phyloP scores from a whole-genome alignment of 495 filamentous ascomycete species.

The Lasiosphaeriaceae sp. region DNA sequence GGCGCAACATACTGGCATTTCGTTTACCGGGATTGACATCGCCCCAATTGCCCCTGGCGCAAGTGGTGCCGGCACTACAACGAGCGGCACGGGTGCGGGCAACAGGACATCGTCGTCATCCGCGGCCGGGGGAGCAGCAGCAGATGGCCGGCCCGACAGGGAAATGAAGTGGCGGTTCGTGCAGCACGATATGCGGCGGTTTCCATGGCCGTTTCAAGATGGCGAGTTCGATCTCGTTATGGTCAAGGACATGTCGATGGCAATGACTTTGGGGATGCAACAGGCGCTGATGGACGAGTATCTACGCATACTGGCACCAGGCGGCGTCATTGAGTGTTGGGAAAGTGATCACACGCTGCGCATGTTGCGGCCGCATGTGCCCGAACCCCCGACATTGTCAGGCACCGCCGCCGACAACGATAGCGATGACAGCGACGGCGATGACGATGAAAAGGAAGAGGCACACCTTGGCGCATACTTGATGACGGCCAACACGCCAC shows the following conservation, averaged over 20 bases:
- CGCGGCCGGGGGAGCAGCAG: conserved; percentile 1
- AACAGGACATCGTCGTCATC: conserved; percentile 10
- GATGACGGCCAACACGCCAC: conserved; percentile 78
- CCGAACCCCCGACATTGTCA: conserved; percentile 44
- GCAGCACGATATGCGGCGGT: conserved; percentile 74
- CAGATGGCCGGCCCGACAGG: conserved; percentile 39
- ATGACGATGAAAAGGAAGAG: conserved; percentile 58
- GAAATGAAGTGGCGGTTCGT: conserved; percentile 86
- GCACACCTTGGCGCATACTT: conserved; percentile 64
- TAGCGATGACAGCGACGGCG: conserved; percentile 31
- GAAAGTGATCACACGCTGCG: conserved; percentile 76
- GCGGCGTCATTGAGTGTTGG: conserved; percentile 83
- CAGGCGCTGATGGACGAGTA: conserved; percentile 68
- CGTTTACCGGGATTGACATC: conserved; percentile 83
- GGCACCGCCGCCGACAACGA: conserved; percentile 33
- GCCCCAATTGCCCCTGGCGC: conserved; percentile 71
- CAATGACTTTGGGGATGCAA: conserved; percentile 58
- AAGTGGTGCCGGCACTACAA: conserved; percentile 25
- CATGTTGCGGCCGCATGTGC: conserved; percentile 71
- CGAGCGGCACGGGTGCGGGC: not conserved
- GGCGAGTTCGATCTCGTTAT: conserved; percentile 87
- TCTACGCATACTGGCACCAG: conserved; percentile 70
- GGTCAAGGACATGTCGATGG: conserved; percentile 79
- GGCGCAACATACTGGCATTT: conserved; percentile 52
- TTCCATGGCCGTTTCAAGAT: conserved; percentile 75